Percentiles rank a stretch among this genome's conserved stretches.
phyloP scores from a whole-genome alignment of 164 flowering plant species.

The Kingdonia uniflora region DNA sequence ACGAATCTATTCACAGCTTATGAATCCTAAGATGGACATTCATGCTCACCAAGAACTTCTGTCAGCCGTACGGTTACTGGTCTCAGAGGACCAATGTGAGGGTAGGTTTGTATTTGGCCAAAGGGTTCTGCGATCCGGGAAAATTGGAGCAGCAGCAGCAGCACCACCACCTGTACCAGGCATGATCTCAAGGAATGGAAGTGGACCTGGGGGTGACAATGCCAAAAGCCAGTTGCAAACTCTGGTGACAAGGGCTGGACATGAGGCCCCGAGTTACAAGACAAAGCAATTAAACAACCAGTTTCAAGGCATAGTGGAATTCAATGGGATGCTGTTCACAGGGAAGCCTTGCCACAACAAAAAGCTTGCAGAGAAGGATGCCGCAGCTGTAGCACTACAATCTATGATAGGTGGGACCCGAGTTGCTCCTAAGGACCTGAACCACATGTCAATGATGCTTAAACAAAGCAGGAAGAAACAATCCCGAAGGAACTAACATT shows the following conservation, averaged over 20 bases:
- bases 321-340: conserved; percentile 66
- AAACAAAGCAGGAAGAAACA: conserved; percentile 49
- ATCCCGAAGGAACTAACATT: too few relatives aligned
- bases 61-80: conserved; percentile 58
- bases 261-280: conserved; percentile 47
- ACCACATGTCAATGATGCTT: conserved; percentile 46
- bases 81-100: conserved; percentile 61
- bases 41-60: conserved; percentile 44
- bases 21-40: conserved; percentile 50
- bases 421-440: conserved; percentile 24
- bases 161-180: conserved; percentile 5
- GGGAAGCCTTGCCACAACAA: conserved; percentile 75
- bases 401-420: conserved; percentile 52
- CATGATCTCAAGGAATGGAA: conserved; percentile 26
- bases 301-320: conserved; percentile 51
- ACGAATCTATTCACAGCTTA: conserved; percentile 31
- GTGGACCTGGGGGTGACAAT: conserved; percentile 68
- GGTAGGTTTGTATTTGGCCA: conserved; percentile 70
- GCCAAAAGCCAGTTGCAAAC: conserved; percentile 81
- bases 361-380: conserved; percentile 84
- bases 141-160: neutral
- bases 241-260: conserved; percentile 63
- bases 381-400: conserved; percentile 75
- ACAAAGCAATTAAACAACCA: conserved; percentile 52
- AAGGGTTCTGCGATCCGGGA: conserved; percentile 22